Base-by-base conservation (phyloP, 257 asterid species). In the Anisodus tanguticus region DNA sequence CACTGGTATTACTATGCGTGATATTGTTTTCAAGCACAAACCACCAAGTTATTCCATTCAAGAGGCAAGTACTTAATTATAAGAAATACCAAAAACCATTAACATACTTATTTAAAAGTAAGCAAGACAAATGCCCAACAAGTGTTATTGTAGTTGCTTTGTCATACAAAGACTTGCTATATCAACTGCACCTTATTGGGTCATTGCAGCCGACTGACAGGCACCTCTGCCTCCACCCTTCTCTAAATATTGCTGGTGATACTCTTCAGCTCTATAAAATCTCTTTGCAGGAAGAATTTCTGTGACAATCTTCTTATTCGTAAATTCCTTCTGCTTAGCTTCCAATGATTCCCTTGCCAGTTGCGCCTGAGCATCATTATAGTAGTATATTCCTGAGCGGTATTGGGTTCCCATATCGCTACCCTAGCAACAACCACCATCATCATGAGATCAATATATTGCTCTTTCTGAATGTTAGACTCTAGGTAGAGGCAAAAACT, bases 231-330 rank as follows among this genome's bases (percentile, higher is more conserved):
- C 91, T 57, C 99, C 99, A 0, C 99, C 99, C 84, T 96, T 94
- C 15, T 88, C 91, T 71, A 96, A 95, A 91, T 96, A 93, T 89
- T 96, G 98, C 95, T 96, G 99, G 89, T 96, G 99, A 85, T 94
- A 96, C 88, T 92, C 97, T 84, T 97, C 98, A 1, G 98, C 99
- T 86, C 98, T 85, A 90, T 97, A 94, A 69, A 94, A 97, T 86
- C 94, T 96, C 98, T 95, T 96, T 45, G 98, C 98, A 5, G 98
- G 97, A 66, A 94, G 84, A 55, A 96, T 92, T 89, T 96, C 99
- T 0, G 94, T 90, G 6, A 96, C 98, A 69, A 96, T 93, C 60
- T 80, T 90, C 88, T 93, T 86, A 90, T 88, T 88, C 86, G 8
- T 1, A 8, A 96, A 85, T 81, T 87, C 80, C 87, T 90, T 90